Evolutionary conservation across 75 land plant genomes (phyloP), one percentile per base, ranked within the genome.

Genomic region (Adiantum capillusveneris): DNA sequence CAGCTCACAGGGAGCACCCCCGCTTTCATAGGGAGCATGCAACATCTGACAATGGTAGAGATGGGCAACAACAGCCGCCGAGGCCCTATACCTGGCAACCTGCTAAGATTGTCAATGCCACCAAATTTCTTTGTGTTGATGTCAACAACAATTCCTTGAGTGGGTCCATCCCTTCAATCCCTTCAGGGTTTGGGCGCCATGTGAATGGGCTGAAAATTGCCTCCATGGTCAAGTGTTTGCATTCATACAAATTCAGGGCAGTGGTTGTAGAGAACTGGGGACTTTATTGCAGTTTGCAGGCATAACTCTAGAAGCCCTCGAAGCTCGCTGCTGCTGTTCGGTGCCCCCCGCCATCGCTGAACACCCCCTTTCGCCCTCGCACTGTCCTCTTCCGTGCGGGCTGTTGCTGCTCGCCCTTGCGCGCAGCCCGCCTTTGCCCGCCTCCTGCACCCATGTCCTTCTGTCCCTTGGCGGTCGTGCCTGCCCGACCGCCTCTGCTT

Each of bases 41-140:
- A 72, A 26, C 59, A 80, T 48, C 71, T 90, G 19, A 81, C 81
- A 0, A 74, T 78, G 26, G 63, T 87, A 34, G 83, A 87, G 57
- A 81, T 87, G 6, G 84, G 64, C 0, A 84, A 84, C 58, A 90
- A 90, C 65, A 71, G 75, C 65, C 69, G 87, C 19, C 64, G 50
- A 31, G 96, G 83, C 1, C 49, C 70, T 50, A 87, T 90, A 14
- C 96, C 96, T n/a, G n/a, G n/a, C n/a, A n/a, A n/a, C n/a, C n/a
- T 14, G 31, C 20, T 5, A 81, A 81, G 70, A 53, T 90, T 11
- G 82, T 74, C 3, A 75, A 75, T 39, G 43, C 43, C 12, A 80
- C 60, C 77, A 84, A 78, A 41, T 61, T 81, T 60, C 71, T 84
- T 53, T 86, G 90, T 86, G 50, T 87, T 31, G 88, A 87, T 34